Evolutionary conservation across 306 rosid genomes (phyloP).

Genomic region (Sphenostylis stenocarpa): DNA sequence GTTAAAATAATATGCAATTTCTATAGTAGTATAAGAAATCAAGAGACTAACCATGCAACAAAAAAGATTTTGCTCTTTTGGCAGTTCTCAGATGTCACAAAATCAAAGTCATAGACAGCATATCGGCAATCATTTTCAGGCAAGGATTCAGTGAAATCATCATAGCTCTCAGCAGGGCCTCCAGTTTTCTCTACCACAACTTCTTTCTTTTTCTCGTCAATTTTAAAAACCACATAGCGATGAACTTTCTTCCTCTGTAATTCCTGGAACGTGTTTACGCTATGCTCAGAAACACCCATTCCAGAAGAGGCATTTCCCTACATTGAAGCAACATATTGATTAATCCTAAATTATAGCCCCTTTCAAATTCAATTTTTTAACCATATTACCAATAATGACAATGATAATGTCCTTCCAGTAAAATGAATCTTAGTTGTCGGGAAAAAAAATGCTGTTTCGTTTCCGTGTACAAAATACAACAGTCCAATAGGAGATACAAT

Average conservation of each 20-base stretch:
- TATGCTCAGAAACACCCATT: slow-evolving; percentile 73
- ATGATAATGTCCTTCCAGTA: neutral
- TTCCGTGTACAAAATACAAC: neutral
- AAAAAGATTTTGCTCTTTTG: slow-evolving; percentile 84
- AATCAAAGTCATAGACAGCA: slow-evolving; percentile 75
- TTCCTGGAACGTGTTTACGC: slow-evolving; percentile 60
- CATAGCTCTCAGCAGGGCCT: slow-evolving; percentile 74
- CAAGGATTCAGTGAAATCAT: slow-evolving; percentile 73
- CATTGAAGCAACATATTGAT: slow-evolving; percentile 28
- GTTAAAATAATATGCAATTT: neutral
- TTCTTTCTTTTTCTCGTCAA: slow-evolving; percentile 80
- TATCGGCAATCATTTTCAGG: slow-evolving; percentile 83
- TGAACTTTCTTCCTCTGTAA: slow-evolving; percentile 80
- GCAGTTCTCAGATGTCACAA: slow-evolving; percentile 74
- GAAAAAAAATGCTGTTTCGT: neutral
- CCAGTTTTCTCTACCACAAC: slow-evolving; percentile 86
- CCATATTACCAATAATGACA: neutral
- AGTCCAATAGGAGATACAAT: neutral
- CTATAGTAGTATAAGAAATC: slow-evolving; percentile 31
- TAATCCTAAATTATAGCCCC: neutral
- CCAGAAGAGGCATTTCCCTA: slow-evolving; percentile 77
- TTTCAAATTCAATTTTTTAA: neutral
- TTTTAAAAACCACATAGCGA: slow-evolving; percentile 77
- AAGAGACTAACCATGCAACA: slow-evolving; percentile 70
- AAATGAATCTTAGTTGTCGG: neutral